Base-by-base conservation (phyloP, 495 filamentous ascomycete genomes). In the Hyaloscypha hepaticicola region DNA sequence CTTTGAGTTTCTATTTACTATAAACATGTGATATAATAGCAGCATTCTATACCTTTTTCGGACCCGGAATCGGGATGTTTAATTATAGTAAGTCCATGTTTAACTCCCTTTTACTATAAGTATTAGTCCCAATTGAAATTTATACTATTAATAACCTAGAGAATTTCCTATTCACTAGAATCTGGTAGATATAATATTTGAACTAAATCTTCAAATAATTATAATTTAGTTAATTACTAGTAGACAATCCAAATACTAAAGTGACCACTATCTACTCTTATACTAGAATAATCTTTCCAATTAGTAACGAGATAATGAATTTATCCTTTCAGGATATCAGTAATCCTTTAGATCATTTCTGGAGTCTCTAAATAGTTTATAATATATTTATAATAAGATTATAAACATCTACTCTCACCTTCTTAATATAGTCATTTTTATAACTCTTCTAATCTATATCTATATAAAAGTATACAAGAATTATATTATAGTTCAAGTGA, bases 381-480 rank as follows among this genome's bases (percentile, higher is more conserved):
- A 60, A 21, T 78, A 79, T 62, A 27, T 80, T 5, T 79, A 82
- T 62, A 82, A 82, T 61, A 78, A 82, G 60, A 19, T 45, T 78
- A 78, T 83, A n/a, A 84, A 83, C 62, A 86, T 85, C 26, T 78
- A 77, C 57, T 80, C 81, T 2, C 82, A 84, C 66, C 49, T 81
- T 26, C 1, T 84, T 53, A 59, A 59, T 3, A 73, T 78, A 0
- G 5, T 77, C 21, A n/a, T 83, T 19, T 84, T 84, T 64, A 26
- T 76, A 41, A 52, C 62, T 21, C 52, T 78, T 33, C 80, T 80
- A n/a, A 48, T 75, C 3, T 72, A 72, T 51, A 61, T 82, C 41
- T 81, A 76, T 45, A 65, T 67, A 4, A 60, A 59, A 24, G 55
- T 77, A 24, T 72, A 66, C 22, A 66, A 70, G 3, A 67, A 73